Percentiles rank a stretch among this genome's conserved stretches.
Evolutionary conservation across 1,139 yeast species (phyloP).

Genomic region (Pichia inconspicua): DNA sequence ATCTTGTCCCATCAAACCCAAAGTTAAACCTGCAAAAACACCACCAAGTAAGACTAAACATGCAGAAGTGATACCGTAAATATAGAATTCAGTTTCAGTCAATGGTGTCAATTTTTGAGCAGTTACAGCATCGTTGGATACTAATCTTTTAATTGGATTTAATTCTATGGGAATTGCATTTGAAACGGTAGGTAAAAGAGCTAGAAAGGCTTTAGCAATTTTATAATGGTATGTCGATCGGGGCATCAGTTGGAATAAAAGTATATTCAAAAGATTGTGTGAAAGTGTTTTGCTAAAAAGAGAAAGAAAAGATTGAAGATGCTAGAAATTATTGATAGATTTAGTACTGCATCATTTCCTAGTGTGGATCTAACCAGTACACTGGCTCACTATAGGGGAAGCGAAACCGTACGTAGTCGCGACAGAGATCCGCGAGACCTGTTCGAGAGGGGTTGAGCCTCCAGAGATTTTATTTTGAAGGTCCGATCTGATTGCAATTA

Average conservation of each 20-base stretch:
- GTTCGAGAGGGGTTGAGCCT: no score
- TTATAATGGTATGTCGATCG: constrained; percentile 5
- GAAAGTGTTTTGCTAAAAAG: no score
- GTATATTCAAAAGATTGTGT: neutral
- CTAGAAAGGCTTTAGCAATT: constrained; percentile 5
- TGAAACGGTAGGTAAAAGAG: constrained; percentile 9
- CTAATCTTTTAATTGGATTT: constrained; percentile 7
- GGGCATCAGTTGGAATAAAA: neutral
- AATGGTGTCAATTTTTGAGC: constrained; percentile 12
- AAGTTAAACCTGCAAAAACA: constrained; percentile 89
- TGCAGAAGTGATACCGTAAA: constrained; percentile 52
- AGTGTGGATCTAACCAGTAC: neutral
- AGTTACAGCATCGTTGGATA: constrained; percentile 1
- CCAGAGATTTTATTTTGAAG: no score
- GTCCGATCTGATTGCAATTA: no score
- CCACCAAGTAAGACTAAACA: constrained; percentile 83
- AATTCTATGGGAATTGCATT: constrained; percentile 12
- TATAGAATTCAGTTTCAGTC: constrained; percentile 37
- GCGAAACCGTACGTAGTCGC: no score
- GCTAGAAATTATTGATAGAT: neutral
- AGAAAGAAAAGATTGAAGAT: neutral
- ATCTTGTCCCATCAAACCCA: constrained; percentile 97
- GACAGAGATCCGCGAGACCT: no score
- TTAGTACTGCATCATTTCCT: neutral
- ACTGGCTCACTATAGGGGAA: no score